Conservation (phyloP, 1,139 yeast genomes). For the Taphrina deformans region DNA sequence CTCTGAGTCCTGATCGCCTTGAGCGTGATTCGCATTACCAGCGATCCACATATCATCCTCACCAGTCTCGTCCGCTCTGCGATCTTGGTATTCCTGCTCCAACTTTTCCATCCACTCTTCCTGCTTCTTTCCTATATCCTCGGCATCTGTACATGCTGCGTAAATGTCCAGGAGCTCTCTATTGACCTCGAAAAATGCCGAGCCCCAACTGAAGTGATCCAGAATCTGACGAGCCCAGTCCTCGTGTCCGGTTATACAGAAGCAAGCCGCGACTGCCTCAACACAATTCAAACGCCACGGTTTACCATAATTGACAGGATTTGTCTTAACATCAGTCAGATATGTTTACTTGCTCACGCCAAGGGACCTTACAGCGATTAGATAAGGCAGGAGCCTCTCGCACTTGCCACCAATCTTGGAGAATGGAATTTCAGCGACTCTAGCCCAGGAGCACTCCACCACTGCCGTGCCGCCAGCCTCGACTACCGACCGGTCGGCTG, state of each 20-base stretch:
- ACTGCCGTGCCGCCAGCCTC: conserved; percentile 88
- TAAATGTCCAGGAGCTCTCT: conserved; percentile 73
- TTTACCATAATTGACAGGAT: conserved; percentile 93
- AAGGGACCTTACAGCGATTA: conserved; percentile 30
- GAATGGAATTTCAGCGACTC: conserved; percentile 93
- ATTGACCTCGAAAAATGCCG: conserved; percentile 77
- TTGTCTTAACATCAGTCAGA: conserved; percentile 68
- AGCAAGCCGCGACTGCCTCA: conserved; percentile 95
- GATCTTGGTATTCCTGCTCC: conserved; percentile 66
- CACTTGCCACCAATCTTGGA: conserved; percentile 85
- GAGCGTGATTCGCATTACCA: conserved; percentile 64
- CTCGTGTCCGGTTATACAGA: conserved; percentile 85
- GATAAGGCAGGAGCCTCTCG: conserved; percentile 53
- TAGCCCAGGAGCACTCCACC: conserved; percentile 98
- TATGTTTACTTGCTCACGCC: not conserved
- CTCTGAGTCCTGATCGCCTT: not conserved
- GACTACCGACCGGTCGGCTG: conserved; percentile 75
- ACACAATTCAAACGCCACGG: conserved; percentile 97
- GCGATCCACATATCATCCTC: conserved; percentile 71
- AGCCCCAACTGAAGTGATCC: conserved; percentile 89
- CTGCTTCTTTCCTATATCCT: conserved; percentile 70
- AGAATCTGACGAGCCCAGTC: conserved; percentile 85
- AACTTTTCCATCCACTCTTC: conserved; percentile 69
- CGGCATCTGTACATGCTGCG: conserved; percentile 76
- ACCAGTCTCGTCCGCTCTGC: conserved; percentile 54